A percentile compares a stretch with the other conserved stretches of the same genome.
Evolutionary conservation across 2,329 filamentous ascomycete species (phyloP).

Genomic region (Westerdykella sp.): DNA sequence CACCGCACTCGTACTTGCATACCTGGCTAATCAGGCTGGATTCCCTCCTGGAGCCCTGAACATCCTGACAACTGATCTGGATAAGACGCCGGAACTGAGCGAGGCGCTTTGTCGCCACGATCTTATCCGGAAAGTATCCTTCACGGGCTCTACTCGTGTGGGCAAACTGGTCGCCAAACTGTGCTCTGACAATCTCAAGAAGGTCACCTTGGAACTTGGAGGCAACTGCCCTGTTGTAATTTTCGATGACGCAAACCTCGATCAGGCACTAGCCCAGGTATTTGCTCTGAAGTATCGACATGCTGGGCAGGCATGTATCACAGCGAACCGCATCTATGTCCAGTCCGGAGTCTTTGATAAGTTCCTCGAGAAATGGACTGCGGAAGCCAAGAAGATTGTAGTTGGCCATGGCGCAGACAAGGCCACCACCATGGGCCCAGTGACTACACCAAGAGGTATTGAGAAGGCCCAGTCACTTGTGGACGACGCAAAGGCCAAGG

Average conservation of each 20-base stretch:
- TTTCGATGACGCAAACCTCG: slow-evolving; percentile 58
- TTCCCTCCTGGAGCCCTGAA: slow-evolving; percentile 56
- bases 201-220: slow-evolving; percentile 58
- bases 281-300: slow-evolving; percentile 52
- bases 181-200: slow-evolving; percentile 57
- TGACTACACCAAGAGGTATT: slow-evolving; percentile 51
- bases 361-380: slow-evolving; percentile 51
- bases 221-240: slow-evolving; percentile 61
- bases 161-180: slow-evolving; percentile 57
- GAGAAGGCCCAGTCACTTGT: slow-evolving; percentile 56
- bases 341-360: slow-evolving; percentile 57
- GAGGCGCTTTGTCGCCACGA: slow-evolving; percentile 53
- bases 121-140: slow-evolving; percentile 56
- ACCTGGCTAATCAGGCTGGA: slow-evolving; percentile 36
- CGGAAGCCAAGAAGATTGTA: slow-evolving; percentile 49
- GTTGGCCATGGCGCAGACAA: slow-evolving; percentile 56
- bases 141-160: slow-evolving; percentile 53
- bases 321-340: slow-evolving; percentile 60
- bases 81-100: slow-evolving; percentile 50
- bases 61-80: slow-evolving; percentile 54
- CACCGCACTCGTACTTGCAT: slow-evolving; percentile 33
- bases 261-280: slow-evolving; percentile 46
- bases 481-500: slow-evolving; percentile 56
- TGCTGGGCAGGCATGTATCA: slow-evolving; percentile 60
- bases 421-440: slow-evolving; percentile 55